A percentile compares a stretch with the other conserved stretches of the same genome.
These are phyloP conservation scores for Phytophthora macrochlamydospora DNA, from an alignment of 352 stramenopile species.

Conservation along the genomic window DNA sequence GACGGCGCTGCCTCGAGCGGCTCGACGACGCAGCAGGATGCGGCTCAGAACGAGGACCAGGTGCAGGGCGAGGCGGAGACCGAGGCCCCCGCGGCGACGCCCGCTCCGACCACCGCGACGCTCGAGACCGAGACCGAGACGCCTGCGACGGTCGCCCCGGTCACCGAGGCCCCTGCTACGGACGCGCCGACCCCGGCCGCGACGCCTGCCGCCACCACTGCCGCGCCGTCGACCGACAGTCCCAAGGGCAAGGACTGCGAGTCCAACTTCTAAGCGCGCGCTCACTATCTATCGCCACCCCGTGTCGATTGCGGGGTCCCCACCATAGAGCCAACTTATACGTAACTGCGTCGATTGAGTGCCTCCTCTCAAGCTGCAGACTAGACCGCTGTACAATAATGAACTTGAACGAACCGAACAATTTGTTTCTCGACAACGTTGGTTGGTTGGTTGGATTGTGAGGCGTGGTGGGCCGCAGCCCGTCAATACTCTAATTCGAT, in stretches of 20 bases:
- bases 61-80: constrained; percentile 21
- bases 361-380: constrained; percentile 21
- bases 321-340: constrained; percentile 10
- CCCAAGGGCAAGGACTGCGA: constrained; percentile 26
- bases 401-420: constrained; percentile 19
- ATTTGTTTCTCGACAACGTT: neutral
- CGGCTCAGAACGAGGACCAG: constrained; percentile 20
- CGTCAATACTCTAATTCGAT: neutral
- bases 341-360: constrained; percentile 30
- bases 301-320: neutral
- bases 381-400: constrained; percentile 32
- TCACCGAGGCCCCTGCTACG: constrained; percentile 13
- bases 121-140: neutral
- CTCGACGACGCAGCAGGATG: constrained; percentile 16
- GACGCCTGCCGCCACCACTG: constrained; percentile 4
- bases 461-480: neutral
- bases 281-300: neutral
- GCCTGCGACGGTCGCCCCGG: constrained; percentile 7
- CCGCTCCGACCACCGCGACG: neutral
- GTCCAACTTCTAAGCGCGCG: constrained; percentile 26
- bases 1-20: constrained; percentile 11
- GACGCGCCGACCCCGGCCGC: neutral
- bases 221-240: constrained; percentile 2
- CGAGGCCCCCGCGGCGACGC: neutral
- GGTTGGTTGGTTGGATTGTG: neutral